These are phyloP conservation scores for Aureobasidium sp. DNA, from an alignment of 2,329 filamentous ascomycete species.

Conservation along the genomic window DNA sequence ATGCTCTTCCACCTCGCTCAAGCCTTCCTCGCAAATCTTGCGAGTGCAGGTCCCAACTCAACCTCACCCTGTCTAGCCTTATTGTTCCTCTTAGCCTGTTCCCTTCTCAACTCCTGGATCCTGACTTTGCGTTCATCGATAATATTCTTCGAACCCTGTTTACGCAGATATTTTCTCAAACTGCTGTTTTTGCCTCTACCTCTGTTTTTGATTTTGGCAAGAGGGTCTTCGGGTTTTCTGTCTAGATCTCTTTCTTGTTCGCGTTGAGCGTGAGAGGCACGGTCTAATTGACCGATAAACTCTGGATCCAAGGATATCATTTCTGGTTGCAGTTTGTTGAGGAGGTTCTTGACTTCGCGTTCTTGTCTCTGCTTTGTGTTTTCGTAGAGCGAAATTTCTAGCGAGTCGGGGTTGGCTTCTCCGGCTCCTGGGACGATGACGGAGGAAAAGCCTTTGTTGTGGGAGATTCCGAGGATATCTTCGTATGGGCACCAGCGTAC, in stretches of 20 bases:
- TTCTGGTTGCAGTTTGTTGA: conserved; percentile 92
- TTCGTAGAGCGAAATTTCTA: conserved; percentile 94
- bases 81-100: conserved; percentile 60
- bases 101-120: conserved; percentile 72
- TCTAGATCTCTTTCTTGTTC: conserved; percentile 75
- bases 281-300: conserved; percentile 81
- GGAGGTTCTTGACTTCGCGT: conserved; percentile 75
- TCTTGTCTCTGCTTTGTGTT: conserved; percentile 88
- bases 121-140: conserved; percentile 91
- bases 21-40: conserved; percentile 68
- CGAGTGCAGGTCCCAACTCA: conserved; percentile 78
- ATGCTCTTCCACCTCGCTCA: neutral
- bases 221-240: conserved; percentile 48
- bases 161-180: conserved; percentile 78
- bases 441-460: conserved; percentile 79
- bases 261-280: conserved; percentile 69
- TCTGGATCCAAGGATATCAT: conserved; percentile 95
- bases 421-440: conserved; percentile 91
- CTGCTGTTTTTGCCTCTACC: conserved; percentile 86
- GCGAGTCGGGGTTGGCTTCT: conserved; percentile 89
- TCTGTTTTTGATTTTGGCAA: conserved; percentile 61
- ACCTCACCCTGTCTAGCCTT: conserved; percentile 62
- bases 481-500: conserved; percentile 92
- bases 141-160: conserved; percentile 87
- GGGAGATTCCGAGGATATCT: conserved; percentile 79